A percentile compares a stretch with the other conserved stretches of the same genome.
phyloP scores from a whole-genome alignment of 306 rosid species.

The Benincasa hispida region DNA sequence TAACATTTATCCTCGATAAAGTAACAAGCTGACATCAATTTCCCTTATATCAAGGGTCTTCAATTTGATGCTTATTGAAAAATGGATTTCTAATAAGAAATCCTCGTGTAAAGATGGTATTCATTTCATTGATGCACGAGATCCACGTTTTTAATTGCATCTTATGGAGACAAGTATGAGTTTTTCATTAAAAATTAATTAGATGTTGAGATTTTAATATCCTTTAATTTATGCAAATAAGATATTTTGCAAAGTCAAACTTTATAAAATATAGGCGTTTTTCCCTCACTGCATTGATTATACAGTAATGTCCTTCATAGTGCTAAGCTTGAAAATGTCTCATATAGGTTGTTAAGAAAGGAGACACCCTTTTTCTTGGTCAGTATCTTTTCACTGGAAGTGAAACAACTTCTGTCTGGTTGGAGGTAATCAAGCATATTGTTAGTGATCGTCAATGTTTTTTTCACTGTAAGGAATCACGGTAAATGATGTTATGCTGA shows the following conservation, averaged over 20 bases:
- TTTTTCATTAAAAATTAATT: background rate
- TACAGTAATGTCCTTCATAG: background rate
- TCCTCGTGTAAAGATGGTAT: background rate
- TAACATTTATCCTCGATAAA: background rate
- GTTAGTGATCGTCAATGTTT: background rate
- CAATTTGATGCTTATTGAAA: background rate
- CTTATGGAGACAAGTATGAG: background rate
- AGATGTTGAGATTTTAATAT: background rate
- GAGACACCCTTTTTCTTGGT: slow-evolving; percentile 91
- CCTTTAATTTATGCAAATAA: background rate
- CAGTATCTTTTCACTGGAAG: slow-evolving; percentile 98
- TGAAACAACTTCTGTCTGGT: slow-evolving; percentile 98
- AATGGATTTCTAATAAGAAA: background rate
- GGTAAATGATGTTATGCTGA: background rate
- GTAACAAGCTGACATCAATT: background rate
- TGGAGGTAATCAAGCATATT: slow-evolving; percentile 52
- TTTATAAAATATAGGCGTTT: background rate
- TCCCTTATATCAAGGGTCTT: background rate
- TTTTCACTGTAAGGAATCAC: background rate
- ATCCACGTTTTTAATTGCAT: background rate
- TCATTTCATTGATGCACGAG: background rate
- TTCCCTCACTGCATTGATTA: background rate
- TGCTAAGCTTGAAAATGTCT: background rate
- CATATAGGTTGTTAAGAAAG: slow-evolving; percentile 66
- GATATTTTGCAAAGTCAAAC: background rate